Evolutionary conservation across 345 rosid genomes (phyloP).

Genomic region (Excoecaria cochinchinensis): DNA sequence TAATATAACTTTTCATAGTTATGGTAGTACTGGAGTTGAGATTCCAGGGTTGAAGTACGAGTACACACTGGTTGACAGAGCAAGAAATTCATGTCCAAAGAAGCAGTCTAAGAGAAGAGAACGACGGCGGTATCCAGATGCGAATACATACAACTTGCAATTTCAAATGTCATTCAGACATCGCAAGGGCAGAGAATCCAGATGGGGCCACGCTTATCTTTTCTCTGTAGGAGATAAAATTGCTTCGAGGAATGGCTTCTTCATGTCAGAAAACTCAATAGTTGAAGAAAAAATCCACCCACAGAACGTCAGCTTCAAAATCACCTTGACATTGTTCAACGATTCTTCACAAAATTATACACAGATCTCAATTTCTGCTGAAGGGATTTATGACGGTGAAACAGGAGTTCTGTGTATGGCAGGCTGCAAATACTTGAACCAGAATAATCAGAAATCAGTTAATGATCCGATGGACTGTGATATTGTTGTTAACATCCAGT

Average conservation of each 20-base stretch:
- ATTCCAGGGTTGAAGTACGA: slow-evolving; percentile 33
- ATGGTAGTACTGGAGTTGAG: not conserved
- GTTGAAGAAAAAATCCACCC: not conserved
- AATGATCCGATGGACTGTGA: slow-evolving; percentile 19
- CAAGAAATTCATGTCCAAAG: slow-evolving; percentile 9
- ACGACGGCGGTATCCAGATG: slow-evolving; percentile 27
- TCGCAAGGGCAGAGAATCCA: not conserved
- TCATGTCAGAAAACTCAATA: not conserved
- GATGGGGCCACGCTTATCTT: slow-evolving; percentile 21
- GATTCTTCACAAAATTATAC: not conserved
- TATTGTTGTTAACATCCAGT: slow-evolving; percentile 15
- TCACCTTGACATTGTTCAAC: slow-evolving; percentile 14
- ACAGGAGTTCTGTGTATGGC: slow-evolving; percentile 32
- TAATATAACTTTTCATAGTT: slow-evolving; percentile 13
- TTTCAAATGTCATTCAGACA: slow-evolving; percentile 21
- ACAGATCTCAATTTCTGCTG: slow-evolving; percentile 21
- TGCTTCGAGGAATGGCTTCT: not conserved
- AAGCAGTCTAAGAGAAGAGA: slow-evolving; percentile 1
- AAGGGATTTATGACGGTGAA: slow-evolving; percentile 31
- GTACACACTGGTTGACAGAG: slow-evolving; percentile 24
- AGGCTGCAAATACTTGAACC: slow-evolving; percentile 18
- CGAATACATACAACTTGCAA: slow-evolving; percentile 21
- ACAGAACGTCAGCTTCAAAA: slow-evolving; percentile 32
- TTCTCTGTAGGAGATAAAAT: slow-evolving; percentile 32
- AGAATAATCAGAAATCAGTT: not conserved